phyloP scores from a whole-genome alignment of 2,329 filamentous ascomycete species.

The Microcyclospora tardicrescens region DNA sequence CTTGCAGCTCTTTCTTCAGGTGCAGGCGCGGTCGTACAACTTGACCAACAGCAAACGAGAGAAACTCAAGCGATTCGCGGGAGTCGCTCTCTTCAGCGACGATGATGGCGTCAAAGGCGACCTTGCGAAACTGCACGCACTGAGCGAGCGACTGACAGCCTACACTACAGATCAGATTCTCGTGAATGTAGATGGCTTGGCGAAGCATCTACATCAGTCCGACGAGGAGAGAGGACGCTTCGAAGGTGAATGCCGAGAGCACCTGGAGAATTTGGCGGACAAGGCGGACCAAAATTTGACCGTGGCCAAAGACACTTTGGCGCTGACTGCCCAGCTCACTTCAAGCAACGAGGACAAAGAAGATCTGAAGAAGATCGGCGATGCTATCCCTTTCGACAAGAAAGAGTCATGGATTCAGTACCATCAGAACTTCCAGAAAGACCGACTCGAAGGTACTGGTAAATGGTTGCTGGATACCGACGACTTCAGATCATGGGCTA shows the following conservation, averaged over 20 bases:
- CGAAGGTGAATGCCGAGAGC: constrained; percentile 1
- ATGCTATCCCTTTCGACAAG: neutral
- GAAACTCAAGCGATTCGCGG: neutral
- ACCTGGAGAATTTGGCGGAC: constrained; percentile 1
- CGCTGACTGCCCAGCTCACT: neutral
- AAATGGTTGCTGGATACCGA: neutral
- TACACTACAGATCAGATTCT: constrained; percentile 1
- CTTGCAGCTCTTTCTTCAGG: no score
- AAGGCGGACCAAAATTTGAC: neutral
- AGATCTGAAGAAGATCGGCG: neutral
- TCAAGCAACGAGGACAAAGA: neutral
- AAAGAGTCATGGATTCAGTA: neutral
- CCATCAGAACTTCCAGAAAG: neutral
- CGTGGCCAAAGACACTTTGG: neutral
- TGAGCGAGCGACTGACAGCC: neutral
- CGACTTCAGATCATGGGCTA: constrained; percentile 1
- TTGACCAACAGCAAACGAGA: constrained; percentile 1
- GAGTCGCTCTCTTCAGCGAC: constrained; percentile 1
- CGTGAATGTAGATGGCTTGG: constrained; percentile 1
- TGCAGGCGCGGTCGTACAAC: neutral
- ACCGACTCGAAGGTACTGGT: neutral
- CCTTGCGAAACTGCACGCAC: neutral
- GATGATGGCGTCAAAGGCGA: constrained; percentile 2
- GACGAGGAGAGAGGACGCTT: neutral
- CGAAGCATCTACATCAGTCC: neutral